Evolutionary conservation across 345 rosid genomes (phyloP), one percentile per base, ranked within the genome.

Genomic region (Melaleuca alternifolia): DNA sequence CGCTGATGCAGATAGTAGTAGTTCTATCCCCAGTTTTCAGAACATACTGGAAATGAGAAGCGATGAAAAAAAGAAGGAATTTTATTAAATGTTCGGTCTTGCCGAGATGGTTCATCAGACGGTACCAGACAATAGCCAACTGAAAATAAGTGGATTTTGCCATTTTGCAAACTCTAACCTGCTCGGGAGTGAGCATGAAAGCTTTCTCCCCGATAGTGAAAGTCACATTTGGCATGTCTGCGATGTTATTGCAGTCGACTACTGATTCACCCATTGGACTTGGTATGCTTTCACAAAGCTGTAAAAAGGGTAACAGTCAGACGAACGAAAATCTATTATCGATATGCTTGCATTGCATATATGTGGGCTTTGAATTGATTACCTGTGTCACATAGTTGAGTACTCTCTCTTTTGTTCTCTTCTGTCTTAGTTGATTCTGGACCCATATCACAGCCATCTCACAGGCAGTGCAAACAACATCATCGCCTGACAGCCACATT

Each of bases 381-480:
- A 94, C 97, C 96, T 92, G 88, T 77, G 88, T 88, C 41, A 93
- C 92, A 86, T 95, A 95, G 87, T 84, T 84, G 85, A 95, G 88
- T 18, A 91, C 90, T 87, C 83, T 88, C 10, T 94, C 97, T 89
- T 94, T 94, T 8, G 96, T 90, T 85, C 87, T 82, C 90, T 90
- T 88, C 12, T 91, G 91, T 87, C 89, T 93, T 33, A 95, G 94
- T 82, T 94, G 94, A 92, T 88, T 96, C 88, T 92, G 91, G 85
- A 92, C 86, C 98, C 98, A 96, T 75, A 93, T 85, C 61, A 93
- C 97, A 82, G 92, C 87, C 96, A 95, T 90, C 89, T 93, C 94
- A 57, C 97, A 95, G 54, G 90, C 90, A 85, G 86, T 84, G 89
- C 98, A 94, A 23, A 89, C 24, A 56, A 86, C 86, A 85, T 82